Conservation (phyloP, 306 rosid genomes). For the Glycine latifolia region DNA sequence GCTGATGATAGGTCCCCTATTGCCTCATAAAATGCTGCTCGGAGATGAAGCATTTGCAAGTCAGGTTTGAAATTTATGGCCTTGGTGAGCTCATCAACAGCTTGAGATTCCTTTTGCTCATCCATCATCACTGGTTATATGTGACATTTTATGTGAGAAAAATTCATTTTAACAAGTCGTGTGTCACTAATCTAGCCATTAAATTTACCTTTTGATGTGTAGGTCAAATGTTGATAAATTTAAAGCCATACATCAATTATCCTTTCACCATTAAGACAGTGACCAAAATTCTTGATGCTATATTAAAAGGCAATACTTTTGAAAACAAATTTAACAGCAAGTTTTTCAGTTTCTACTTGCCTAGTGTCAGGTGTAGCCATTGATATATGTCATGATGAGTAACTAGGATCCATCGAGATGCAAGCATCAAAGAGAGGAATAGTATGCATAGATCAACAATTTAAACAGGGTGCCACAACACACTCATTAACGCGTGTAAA, state of each 20-base stretch:
- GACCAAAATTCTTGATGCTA: too few relatives aligned
- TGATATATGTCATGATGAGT: conserved; percentile 18
- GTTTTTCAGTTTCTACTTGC: neutral
- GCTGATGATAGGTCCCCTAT: conserved; percentile 60
- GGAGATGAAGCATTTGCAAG: conserved; percentile 76
- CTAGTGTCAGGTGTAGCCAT: neutral
- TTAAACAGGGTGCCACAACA: neutral
- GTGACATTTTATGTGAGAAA: conserved; percentile 44
- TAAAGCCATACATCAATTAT: neutral
- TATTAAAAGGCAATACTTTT: too few relatives aligned
- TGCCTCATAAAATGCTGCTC: conserved; percentile 81
- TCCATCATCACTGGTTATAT: conserved; percentile 75
- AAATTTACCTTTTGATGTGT: neutral
- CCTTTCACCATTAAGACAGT: too few relatives aligned
- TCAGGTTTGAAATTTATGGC: conserved; percentile 80
- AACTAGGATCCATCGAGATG: conserved; percentile 2
- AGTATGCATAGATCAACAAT: neutral
- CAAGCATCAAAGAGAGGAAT: conserved; percentile 29
- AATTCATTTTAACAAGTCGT: conserved; percentile 26
- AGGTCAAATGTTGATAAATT: neutral
- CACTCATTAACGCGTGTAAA: neutral
- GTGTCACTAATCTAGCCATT: neutral
- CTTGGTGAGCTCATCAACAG: conserved; percentile 68
- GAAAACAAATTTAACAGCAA: neutral
- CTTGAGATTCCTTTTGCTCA: conserved; percentile 77